Conservation (phyloP, 2,329 filamentous ascomycete genomes). For the Malbranchea cinnamomea region DNA sequence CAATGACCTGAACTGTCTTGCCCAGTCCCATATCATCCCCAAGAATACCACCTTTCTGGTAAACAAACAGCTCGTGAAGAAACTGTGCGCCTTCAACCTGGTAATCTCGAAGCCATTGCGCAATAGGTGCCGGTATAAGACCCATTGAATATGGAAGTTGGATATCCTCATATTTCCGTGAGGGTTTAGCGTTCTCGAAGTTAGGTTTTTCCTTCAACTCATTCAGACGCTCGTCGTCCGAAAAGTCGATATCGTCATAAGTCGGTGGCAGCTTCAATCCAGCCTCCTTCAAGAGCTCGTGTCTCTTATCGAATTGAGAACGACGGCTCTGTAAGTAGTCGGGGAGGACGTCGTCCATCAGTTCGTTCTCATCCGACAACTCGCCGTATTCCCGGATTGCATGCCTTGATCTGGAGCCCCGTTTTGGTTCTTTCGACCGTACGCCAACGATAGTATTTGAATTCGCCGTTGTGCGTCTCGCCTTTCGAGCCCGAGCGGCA, state of each 20-base stretch:
- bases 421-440: slow-evolving; percentile 14
- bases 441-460: slow-evolving; percentile 25
- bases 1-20: slow-evolving; percentile 91
- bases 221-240: slow-evolving; percentile 49
- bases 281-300: slow-evolving; percentile 44
- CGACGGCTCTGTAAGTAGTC: slow-evolving; percentile 59
- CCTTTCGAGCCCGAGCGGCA: slow-evolving; percentile 33
- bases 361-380: slow-evolving; percentile 37
- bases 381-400: slow-evolving; percentile 31
- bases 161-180: slow-evolving; percentile 59
- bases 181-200: slow-evolving; percentile 49
- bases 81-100: slow-evolving; percentile 77
- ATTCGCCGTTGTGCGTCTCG: slow-evolving; percentile 30
- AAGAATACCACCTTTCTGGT: slow-evolving; percentile 77
- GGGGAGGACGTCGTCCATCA: slow-evolving; percentile 48
- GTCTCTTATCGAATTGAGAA: slow-evolving; percentile 50
- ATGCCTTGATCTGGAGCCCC: slow-evolving; percentile 22
- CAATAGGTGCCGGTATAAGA: slow-evolving; percentile 72
- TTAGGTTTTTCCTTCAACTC: slow-evolving; percentile 54
- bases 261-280: slow-evolving; percentile 64
- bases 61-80: slow-evolving; percentile 76
- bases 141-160: slow-evolving; percentile 60
- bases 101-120: slow-evolving; percentile 83
- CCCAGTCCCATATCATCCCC: slow-evolving; percentile 97
- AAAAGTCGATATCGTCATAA: slow-evolving; percentile 62